Conservation (phyloP, 768 basidiomycete genomes). For the Collybia nuda region DNA sequence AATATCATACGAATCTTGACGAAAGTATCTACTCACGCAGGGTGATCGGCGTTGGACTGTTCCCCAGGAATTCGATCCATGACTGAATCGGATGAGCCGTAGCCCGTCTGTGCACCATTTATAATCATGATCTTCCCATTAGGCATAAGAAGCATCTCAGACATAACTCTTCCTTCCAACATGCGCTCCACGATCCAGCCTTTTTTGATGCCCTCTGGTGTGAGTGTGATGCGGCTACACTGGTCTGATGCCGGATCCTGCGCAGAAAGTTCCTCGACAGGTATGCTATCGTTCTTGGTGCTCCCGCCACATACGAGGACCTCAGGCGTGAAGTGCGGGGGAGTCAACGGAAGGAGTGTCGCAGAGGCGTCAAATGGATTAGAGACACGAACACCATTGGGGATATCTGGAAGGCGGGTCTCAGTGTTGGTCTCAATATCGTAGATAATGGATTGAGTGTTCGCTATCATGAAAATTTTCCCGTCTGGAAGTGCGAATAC, state of each 20-base stretch:
- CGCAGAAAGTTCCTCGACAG: slow-evolving; percentile 27
- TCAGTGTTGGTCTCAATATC: slow-evolving; percentile 38
- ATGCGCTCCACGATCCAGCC: slow-evolving; percentile 48
- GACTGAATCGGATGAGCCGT: slow-evolving; percentile 18
- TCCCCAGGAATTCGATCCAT: slow-evolving; percentile 24
- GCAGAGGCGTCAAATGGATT: slow-evolving; percentile 38
- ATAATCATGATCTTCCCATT: slow-evolving; percentile 41
- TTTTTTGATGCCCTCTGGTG: slow-evolving; percentile 36
- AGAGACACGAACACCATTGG: slow-evolving; percentile 42
- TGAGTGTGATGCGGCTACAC: slow-evolving; percentile 41
- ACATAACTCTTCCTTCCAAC: slow-evolving; percentile 38
- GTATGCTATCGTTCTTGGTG: slow-evolving; percentile 27
- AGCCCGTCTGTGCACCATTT: slow-evolving; percentile 40
- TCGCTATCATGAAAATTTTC: slow-evolving; percentile 39
- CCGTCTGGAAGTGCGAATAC: slow-evolving; percentile 39
- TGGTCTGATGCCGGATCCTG: slow-evolving; percentile 40
- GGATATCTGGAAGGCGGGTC: slow-evolving; percentile 37
- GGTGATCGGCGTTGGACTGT: slow-evolving; percentile 23
- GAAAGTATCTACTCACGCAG: slow-evolving; percentile 27
- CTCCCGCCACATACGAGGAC: slow-evolving; percentile 49
- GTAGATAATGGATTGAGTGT: slow-evolving; percentile 40
- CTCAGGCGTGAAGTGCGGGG: slow-evolving; percentile 38
- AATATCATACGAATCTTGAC: slow-evolving; percentile 16
- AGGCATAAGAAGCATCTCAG: slow-evolving; percentile 34
- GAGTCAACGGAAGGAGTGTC: slow-evolving; percentile 33